phyloP scores from a whole-genome alignment of 371 early-diverging fungal species.

The Mucor indicus region DNA sequence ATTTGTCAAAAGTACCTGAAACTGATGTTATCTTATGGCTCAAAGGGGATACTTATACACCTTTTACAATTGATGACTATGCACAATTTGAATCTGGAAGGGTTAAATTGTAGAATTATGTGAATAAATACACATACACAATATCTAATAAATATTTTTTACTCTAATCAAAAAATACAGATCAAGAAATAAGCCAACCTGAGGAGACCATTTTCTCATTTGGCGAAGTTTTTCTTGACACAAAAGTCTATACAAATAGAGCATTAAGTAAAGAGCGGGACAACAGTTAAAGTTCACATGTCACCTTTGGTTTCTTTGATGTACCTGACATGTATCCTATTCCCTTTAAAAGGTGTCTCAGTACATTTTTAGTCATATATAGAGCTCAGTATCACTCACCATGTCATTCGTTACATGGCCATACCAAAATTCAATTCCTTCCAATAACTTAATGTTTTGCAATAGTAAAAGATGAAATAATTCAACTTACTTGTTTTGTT shows the following conservation, averaged over 20 bases:
- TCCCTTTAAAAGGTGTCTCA: slow-evolving; percentile 27
- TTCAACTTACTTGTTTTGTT: slow-evolving; percentile 1
- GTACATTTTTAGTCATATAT: neutral
- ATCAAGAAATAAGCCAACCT: slow-evolving; percentile 18
- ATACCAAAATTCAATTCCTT: slow-evolving; percentile 54
- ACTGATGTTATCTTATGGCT: slow-evolving; percentile 48
- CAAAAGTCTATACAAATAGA: slow-evolving; percentile 18
- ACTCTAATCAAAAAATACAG: neutral
- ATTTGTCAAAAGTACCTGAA: slow-evolving; percentile 25
- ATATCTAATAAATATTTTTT: neutral
- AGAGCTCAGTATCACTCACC: slow-evolving; percentile 28
- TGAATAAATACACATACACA: neutral
- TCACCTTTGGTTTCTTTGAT: slow-evolving; percentile 12
- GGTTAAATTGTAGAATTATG: slow-evolving; percentile 12
- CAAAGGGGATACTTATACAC: slow-evolving; percentile 40
- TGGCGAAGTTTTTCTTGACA: slow-evolving; percentile 23
- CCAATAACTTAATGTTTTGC: too few relatives aligned
- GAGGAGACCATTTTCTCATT: slow-evolving; percentile 14
- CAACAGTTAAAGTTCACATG: neutral
- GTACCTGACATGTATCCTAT: slow-evolving; percentile 46
- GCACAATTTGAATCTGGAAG: slow-evolving; percentile 14
- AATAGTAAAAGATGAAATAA: neutral
- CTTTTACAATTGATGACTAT: slow-evolving; percentile 35
- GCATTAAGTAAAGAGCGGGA: neutral
- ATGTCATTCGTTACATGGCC: slow-evolving; percentile 58